Conservation (phyloP, 441 rosid genomes). For the Euphorbia celastroides region DNA sequence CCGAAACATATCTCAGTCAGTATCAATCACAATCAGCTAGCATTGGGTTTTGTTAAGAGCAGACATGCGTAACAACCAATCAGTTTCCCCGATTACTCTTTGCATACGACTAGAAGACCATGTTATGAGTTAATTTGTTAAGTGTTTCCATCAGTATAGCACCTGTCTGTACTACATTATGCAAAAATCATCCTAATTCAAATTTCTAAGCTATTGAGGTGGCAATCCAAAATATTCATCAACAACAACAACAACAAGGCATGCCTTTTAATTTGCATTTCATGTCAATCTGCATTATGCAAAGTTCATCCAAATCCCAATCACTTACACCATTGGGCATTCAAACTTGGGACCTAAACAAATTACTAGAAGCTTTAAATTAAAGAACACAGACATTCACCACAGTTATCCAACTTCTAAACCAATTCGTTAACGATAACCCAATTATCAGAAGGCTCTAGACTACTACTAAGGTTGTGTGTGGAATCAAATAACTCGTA, state of each 20-base stretch:
- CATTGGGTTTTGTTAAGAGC: not conserved
- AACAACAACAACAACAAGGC: not conserved
- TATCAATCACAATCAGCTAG: not conserved
- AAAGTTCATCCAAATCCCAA: not conserved
- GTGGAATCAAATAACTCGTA: too few relatives aligned
- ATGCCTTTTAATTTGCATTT: constrained; percentile 10
- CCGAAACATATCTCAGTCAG: not conserved
- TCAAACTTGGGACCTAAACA: not conserved
- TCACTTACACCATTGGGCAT: not conserved
- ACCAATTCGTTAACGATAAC: constrained; percentile 13
- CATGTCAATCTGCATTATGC: not conserved
- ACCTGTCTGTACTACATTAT: too few relatives aligned
- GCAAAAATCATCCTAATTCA: not conserved
- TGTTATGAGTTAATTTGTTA: not conserved
- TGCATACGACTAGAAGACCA: not conserved
- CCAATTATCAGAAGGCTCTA: constrained; percentile 8
- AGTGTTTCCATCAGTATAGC: not conserved
- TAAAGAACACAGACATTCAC: not conserved
- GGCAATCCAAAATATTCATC: not conserved
- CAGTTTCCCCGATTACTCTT: not conserved
- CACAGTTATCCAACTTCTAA: constrained; percentile 12
- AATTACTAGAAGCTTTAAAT: constrained; percentile 6
- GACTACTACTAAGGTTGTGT: too few relatives aligned
- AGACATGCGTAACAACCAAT: not conserved
- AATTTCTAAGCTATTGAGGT: not conserved